Conservation (phyloP, 192 early-diverging fungal genomes). For the Mycoemilia scoparia region DNA sequence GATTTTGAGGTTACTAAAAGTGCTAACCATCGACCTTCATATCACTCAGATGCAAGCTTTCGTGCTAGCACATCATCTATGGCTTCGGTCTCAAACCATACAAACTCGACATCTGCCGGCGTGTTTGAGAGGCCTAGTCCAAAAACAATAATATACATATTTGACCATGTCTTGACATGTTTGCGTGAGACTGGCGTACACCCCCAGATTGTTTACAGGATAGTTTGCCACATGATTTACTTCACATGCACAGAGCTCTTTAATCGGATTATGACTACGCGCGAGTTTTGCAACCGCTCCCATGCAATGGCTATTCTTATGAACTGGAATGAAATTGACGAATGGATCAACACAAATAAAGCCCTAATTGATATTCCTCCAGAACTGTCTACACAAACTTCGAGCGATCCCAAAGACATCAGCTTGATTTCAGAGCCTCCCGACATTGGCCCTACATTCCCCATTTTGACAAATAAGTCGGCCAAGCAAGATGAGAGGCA, state of each 20-base stretch:
- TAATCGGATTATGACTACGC: conserved; percentile 66
- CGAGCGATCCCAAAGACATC: conserved; percentile 1
- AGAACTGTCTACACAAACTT: conserved; percentile 6
- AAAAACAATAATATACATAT: conserved; percentile 45
- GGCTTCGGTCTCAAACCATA: no score
- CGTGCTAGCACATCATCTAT: no score
- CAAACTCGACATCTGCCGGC: no score
- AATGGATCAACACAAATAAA: conserved; percentile 61
- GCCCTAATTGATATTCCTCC: conserved; percentile 10
- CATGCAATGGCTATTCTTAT: conserved; percentile 70
- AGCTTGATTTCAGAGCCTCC: conserved; percentile 12
- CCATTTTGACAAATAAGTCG: background rate
- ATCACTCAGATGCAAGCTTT: no score
- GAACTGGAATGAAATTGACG: conserved; percentile 62
- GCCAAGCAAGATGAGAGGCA: background rate
- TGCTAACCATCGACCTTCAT: no score
- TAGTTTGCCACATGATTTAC: conserved; percentile 60
- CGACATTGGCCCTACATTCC: no score
- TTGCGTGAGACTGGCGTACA: conserved; percentile 61
- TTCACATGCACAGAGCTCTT: conserved; percentile 60
- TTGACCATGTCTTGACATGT: conserved; percentile 46
- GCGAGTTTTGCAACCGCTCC: conserved; percentile 53
- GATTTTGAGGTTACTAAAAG: no score
- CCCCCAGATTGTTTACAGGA: conserved; percentile 47
- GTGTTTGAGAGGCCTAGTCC: conserved; percentile 34